Evolutionary conservation across 352 stramenopile genomes (phyloP).

Genomic region (Pythium chondricola): DNA sequence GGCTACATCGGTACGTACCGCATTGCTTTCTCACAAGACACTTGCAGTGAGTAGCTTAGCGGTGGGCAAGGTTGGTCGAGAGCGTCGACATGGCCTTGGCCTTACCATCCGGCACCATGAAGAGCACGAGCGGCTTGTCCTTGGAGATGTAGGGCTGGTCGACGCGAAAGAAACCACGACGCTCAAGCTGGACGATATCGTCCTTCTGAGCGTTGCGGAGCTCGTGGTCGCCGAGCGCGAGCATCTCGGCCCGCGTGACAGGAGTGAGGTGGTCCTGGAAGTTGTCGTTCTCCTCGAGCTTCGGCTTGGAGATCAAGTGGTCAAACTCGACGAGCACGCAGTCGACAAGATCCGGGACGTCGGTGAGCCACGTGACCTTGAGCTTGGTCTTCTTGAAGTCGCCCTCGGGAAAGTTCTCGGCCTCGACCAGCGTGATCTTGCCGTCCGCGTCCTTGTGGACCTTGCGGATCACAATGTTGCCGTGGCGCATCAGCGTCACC

Average conservation of each 20-base stretch:
- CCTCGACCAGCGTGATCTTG: slow-evolving; percentile 55
- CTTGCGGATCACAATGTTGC: slow-evolving; percentile 86
- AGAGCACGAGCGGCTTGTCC: slow-evolving; percentile 92
- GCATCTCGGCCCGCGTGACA: slow-evolving; percentile 90
- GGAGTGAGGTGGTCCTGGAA: slow-evolving; percentile 97
- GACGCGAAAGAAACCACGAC: slow-evolving; percentile 96
- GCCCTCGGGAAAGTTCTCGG: slow-evolving; percentile 66
- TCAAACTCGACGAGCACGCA: slow-evolving; percentile 97
- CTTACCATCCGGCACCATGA: slow-evolving; percentile 99
- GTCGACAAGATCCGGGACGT: slow-evolving; percentile 84
- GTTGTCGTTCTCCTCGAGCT: slow-evolving; percentile 97
- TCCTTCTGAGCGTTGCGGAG: slow-evolving; percentile 92
- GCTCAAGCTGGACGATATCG: slow-evolving; percentile 98
- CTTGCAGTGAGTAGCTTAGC: no score
- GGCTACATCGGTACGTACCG: no score
- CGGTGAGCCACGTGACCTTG: slow-evolving; percentile 95
- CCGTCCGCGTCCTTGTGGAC: slow-evolving; percentile 51
- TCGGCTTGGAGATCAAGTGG: slow-evolving; percentile 97
- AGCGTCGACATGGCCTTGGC: slow-evolving; percentile 83
- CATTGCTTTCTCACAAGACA: no score
- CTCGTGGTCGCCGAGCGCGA: slow-evolving; percentile 93
- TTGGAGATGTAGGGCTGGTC: slow-evolving; percentile 75
- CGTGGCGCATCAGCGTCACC: slow-evolving; percentile 97
- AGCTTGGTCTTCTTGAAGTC: slow-evolving; percentile 96
- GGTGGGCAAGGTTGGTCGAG: slow-evolving; percentile 81